These are phyloP conservation scores for Vigna hirtella DNA, from an alignment of 306 rosid species.

Conservation along the genomic window DNA sequence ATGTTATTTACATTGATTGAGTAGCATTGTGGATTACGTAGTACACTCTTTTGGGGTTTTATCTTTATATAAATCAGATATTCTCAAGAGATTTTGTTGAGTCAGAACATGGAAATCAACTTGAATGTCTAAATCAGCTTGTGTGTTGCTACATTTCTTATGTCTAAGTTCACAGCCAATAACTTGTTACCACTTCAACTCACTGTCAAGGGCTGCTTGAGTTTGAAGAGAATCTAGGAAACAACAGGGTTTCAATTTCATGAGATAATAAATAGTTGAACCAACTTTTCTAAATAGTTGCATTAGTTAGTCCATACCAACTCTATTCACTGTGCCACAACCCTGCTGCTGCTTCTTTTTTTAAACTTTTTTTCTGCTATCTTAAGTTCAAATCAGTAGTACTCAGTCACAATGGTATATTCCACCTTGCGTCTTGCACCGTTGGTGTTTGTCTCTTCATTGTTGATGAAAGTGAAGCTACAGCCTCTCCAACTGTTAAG, in stretches of 20 bases:
- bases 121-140: not conserved
- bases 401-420: constrained; percentile 12
- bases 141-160: not conserved
- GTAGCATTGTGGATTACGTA: not conserved
- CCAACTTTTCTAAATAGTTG: constrained; percentile 9
- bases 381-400: constrained; percentile 4
- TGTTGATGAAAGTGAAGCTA: constrained; percentile 61
- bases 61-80: not conserved
- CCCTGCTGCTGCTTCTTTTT: not conserved
- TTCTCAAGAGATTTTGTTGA: constrained; percentile 35
- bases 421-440: constrained; percentile 29
- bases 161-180: not conserved
- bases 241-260: not conserved
- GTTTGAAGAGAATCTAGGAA: not conserved
- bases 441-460: constrained; percentile 53
- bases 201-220: not conserved
- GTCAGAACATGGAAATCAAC: constrained; percentile 25
- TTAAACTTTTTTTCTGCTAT: not conserved
- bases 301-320: constrained; percentile 12
- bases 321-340: constrained; percentile 9
- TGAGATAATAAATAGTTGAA: not conserved
- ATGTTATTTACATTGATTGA: too few relatives aligned
- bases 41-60: not conserved
- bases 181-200: not conserved
- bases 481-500: constrained; percentile 82